phyloP scores from a whole-genome alignment of 2,329 filamentous ascomycete genomes.

The Metarhizium anisopliae region DNA sequence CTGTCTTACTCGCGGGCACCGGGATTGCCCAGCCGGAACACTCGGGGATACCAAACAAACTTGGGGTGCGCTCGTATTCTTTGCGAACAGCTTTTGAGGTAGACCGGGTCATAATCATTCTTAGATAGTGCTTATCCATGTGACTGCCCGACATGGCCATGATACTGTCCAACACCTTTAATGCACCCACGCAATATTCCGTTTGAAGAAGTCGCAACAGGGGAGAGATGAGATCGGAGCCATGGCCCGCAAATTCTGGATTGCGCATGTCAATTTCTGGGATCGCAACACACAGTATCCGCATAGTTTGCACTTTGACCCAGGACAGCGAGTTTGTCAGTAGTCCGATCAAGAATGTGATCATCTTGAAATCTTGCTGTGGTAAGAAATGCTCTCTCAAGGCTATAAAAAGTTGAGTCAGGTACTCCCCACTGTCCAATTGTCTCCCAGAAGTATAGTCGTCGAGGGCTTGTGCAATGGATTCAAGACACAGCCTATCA shows the following conservation, averaged over 20 bases:
- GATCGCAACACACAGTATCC: slow-evolving; percentile 74
- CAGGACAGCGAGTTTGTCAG: slow-evolving; percentile 81
- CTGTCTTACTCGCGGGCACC: slow-evolving; percentile 81
- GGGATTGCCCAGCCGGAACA: slow-evolving; percentile 95
- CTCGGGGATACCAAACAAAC: slow-evolving; percentile 92
- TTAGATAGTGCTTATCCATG: slow-evolving; percentile 86
- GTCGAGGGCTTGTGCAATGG: slow-evolving; percentile 60
- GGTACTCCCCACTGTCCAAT: slow-evolving; percentile 63
- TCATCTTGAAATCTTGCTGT: slow-evolving; percentile 68
- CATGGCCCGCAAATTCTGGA: slow-evolving; percentile 79
- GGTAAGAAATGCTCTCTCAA: slow-evolving; percentile 75
- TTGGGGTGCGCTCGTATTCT: slow-evolving; percentile 90
- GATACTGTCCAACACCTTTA: slow-evolving; percentile 88
- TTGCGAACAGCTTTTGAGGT: slow-evolving; percentile 81
- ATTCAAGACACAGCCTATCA: slow-evolving; percentile 58
- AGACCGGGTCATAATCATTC: slow-evolving; percentile 95
- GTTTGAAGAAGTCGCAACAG: slow-evolving; percentile 83
- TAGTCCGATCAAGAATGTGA: slow-evolving; percentile 85
- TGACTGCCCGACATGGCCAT: slow-evolving; percentile 89
- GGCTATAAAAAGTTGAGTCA: slow-evolving; percentile 63
- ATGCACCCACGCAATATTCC: slow-evolving; percentile 84
- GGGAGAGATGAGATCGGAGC: slow-evolving; percentile 90
- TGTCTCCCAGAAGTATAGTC: slow-evolving; percentile 61
- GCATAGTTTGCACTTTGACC: slow-evolving; percentile 91
- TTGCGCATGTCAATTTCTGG: slow-evolving; percentile 90